Evolutionary conservation across 352 stramenopile species (phyloP).

Genomic region (Phytophthora aleatoria): DNA sequence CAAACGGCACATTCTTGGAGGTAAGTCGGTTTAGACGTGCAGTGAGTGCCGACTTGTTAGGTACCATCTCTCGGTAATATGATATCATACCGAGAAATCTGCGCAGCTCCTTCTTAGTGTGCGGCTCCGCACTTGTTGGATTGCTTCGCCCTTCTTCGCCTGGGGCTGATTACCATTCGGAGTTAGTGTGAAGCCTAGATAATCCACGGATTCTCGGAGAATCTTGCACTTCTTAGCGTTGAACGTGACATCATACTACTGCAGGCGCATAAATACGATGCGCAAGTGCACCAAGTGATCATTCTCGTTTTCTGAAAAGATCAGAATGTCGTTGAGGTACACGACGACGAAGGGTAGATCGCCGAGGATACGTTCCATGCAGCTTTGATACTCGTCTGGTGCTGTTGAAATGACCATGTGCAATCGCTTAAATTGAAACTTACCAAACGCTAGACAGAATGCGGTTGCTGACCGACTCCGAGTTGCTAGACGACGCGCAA

Average conservation of each 20-base stretch:
- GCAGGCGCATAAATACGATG: conserved; percentile 1
- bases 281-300: background rate
- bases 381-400: conserved; percentile 1
- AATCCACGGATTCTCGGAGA: background rate
- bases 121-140: background rate
- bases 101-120: too few species aligned
- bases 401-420: conserved; percentile 1
- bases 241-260: background rate
- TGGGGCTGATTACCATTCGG: background rate
- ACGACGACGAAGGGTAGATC: conserved; percentile 3
- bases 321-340: conserved; percentile 1
- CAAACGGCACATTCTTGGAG: conserved; percentile 9
- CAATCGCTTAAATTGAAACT: background rate
- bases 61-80: conserved; percentile 16
- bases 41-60: conserved; percentile 9
- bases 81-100: conserved; percentile 13
- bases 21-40: background rate
- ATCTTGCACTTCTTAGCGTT: background rate
- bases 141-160: background rate
- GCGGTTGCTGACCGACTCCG: background rate
- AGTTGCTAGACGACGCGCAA: background rate
- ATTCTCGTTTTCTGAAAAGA: conserved; percentile 1
- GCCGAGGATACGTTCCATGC: background rate
- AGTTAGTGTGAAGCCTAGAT: background rate
- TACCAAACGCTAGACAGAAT: conserved; percentile 1